Evolutionary conservation across 2,329 filamentous ascomycete species (phyloP), one percentile per base, ranked within the genome.

Genomic region (Cordyceps farinosa): DNA sequence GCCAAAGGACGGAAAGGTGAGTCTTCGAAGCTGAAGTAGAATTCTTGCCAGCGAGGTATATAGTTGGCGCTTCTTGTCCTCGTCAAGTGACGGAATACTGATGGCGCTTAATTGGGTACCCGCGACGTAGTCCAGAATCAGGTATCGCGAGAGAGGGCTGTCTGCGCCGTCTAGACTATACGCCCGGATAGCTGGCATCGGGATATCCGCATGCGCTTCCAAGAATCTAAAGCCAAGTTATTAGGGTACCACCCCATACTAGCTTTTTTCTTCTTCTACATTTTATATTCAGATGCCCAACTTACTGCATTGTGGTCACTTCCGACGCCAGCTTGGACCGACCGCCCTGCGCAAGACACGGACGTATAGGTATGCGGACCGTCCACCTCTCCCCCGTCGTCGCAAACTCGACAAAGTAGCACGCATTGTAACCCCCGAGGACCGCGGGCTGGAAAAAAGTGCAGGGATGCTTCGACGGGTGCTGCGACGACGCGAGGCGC

Each of bases 71-170:
- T 44, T 42, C 34, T 62, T 58, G 15, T 61, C 61, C n/a, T 55
- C 44, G 7, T 44, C 27, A 22, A 55, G 44, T 3, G 27, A 38
- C 13, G 52, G 50, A 1, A 62, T 42, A 36, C 62, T 36, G 13
- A 50, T 22, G 15, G 29, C 47, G 44, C 56, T 48, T 10, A 68
- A 55, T 30, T 55, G 59, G 32, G 55, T 47, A 22, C 66, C 67
- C 6, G 68, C 45, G 27, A 65, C 36, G 40, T 65, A 69, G 40
- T 69, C 65, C 54, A 69, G 62, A 29, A 69, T 67, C n/a, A 69
- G 47, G 38, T 67, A 69, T 5, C 66, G 30, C 11, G 64, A 44
- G 29, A 67, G 36, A 13, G 65, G 36, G 51, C 30, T 11, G 9
- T 55, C 38, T 32, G 47, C 50, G 3, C 48, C 40, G 29, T 60